phyloP scores from a whole-genome alignment of 75 land plant species.

The Selaginella tamariscina region DNA sequence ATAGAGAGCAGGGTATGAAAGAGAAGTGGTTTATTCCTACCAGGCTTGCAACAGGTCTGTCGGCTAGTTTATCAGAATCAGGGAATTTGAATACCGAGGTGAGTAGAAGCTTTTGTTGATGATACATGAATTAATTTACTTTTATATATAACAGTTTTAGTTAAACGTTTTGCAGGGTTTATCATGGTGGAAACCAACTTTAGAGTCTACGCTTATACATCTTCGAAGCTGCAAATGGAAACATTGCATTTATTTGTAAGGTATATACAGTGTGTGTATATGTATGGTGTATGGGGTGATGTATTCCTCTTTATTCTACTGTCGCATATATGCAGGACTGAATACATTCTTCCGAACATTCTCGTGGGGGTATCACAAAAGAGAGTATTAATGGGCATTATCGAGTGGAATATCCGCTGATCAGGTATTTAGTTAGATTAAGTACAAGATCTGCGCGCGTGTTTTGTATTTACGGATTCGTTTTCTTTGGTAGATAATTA shows the following conservation, averaged over 20 bases:
- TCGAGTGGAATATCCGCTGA: constrained; percentile 78
- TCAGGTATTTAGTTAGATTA: constrained; percentile 37
- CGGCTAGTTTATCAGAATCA: constrained; percentile 70
- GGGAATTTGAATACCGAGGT: constrained; percentile 54
- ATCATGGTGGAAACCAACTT: constrained; percentile 96
- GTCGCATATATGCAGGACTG: constrained; percentile 44
- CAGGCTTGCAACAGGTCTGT: constrained; percentile 78
- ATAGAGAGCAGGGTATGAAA: constrained; percentile 65
- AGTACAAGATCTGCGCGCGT: background rate
- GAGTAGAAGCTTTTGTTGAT: too few species aligned
- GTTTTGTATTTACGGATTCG: constrained; percentile 4
- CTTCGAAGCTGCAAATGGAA: constrained; percentile 81
- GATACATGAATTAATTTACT: too few species aligned
- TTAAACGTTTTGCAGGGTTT: constrained; percentile 77
- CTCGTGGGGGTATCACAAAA: constrained; percentile 86
- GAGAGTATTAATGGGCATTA: constrained; percentile 92
- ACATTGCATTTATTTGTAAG: constrained; percentile 79
- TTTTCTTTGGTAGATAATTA: constrained; percentile 45
- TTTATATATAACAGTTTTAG: too few species aligned
- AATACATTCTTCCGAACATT: constrained; percentile 90
- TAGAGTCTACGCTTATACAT: constrained; percentile 81
- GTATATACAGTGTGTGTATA: constrained; percentile 19
- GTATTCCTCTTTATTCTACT: background rate
- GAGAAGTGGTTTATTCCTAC: constrained; percentile 97
- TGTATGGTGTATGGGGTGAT: background rate